Conservation (phyloP, 192 early-diverging fungal genomes). For the Backusella australiensis region DNA sequence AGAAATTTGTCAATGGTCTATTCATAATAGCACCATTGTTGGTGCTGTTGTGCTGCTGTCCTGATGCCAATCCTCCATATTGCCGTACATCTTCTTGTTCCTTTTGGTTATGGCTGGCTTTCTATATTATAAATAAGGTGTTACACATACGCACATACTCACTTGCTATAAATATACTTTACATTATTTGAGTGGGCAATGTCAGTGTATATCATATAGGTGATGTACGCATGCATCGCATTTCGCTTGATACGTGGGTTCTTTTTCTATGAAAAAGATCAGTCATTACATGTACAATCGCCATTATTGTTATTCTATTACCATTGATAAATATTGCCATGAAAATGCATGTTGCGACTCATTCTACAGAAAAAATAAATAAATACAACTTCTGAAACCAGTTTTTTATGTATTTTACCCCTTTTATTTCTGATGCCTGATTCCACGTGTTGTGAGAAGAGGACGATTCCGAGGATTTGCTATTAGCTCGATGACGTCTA, state of each 20-base stretch:
- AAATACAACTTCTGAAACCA: background rate
- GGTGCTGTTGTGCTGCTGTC: background rate
- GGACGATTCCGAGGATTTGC: background rate
- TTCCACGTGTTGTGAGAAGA: conserved; percentile 3
- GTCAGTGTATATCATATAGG: conserved; percentile 49
- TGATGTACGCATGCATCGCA: conserved; percentile 49
- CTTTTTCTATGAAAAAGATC: conserved; percentile 24
- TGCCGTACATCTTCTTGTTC: background rate
- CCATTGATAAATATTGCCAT: conserved; percentile 24
- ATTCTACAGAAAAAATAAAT: background rate
- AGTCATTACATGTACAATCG: background rate
- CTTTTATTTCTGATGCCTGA: background rate
- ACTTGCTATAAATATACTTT: background rate
- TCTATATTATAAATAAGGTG: background rate
- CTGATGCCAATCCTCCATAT: background rate
- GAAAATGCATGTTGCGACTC: conserved; percentile 22
- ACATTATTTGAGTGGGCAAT: conserved; percentile 14
- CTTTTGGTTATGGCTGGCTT: background rate
- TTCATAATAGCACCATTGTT: conserved; percentile 10
- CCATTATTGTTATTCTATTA: background rate
- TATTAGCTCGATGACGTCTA: background rate
- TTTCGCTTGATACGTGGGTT: conserved; percentile 48
- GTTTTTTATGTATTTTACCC: background rate
- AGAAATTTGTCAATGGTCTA: conserved; percentile 21
- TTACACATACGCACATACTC: background rate